Base-by-base conservation (phyloP, 2,329 filamentous ascomycete species). In the Pseudodiploospora longispora region DNA sequence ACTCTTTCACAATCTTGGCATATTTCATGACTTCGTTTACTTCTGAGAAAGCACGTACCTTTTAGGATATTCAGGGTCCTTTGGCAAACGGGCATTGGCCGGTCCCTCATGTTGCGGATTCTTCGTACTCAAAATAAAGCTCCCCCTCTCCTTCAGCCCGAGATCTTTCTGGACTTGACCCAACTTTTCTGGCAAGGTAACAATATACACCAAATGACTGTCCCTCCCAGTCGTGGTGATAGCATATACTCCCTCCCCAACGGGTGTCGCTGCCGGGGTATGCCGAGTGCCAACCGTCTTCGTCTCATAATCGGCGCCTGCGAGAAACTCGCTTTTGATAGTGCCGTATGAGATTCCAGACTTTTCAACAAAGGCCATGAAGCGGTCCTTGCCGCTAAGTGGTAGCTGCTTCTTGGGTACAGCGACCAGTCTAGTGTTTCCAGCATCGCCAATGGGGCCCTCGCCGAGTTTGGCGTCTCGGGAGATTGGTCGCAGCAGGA, bases 341-440 rank as follows among this genome's bases (percentile, higher is more conserved):
- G 83, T 74, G 28, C 80, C 69, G 55, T 89, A 80, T 0, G 76
- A 78, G 1, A 72, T 69, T 5, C 78, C 74, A 0, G 78, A 69
- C 62, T 90, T 90, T 59, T 94, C 86, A 2, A 95, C 85, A 60
- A 95, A 94, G 1, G 78, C 78, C 73, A 93, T 83, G 66, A 87
- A 90, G 8, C 79, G 70, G 52, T 94, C 87, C 8, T 67, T 68
- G 10, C 76, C 76, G 19, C 76, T 83, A 42, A 75, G 75, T 0
- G 89, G 89, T 7, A 93, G 77, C 3, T 79, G 77, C 62, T 95
- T 95, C 66, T 95, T 95, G 0, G 89, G 89, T 12, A 96, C 65
- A 1, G 83, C 81, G 41, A 94, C 69, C 4, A 95, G 67, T 10
- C 89, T 79, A 46, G 81, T 83, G 58, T 84, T 84, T 9, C 74